These are phyloP conservation scores for Rhodamnia argentea DNA, from an alignment of 345 rosid species.

Conservation along the genomic window DNA sequence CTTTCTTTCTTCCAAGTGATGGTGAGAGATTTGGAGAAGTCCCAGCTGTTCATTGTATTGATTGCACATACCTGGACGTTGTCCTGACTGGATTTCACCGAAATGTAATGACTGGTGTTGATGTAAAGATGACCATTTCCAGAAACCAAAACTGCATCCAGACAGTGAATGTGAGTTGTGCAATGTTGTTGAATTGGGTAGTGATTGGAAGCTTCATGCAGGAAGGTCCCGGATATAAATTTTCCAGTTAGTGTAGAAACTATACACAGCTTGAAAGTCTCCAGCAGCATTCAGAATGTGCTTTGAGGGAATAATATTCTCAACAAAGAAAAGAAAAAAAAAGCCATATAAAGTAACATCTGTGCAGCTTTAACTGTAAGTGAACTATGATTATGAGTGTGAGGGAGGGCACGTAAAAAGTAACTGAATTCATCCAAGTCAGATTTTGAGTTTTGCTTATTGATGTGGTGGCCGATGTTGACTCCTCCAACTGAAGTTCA, in stretches of 20 bases:
- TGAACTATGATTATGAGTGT: not conserved
- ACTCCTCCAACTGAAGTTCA: not conserved
- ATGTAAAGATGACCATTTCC: not conserved
- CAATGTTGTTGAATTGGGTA: not conserved
- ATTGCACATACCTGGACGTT: not conserved
- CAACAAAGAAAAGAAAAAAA: not conserved
- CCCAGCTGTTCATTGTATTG: not conserved
- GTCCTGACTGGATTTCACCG: not conserved
- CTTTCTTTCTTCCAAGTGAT: not conserved
- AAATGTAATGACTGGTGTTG: not conserved
- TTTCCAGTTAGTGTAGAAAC: not conserved
- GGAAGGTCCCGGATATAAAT: not conserved
- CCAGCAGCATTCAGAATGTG: not conserved
- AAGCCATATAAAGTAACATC: not conserved
- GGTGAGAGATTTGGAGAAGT: not conserved
- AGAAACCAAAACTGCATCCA: not conserved
- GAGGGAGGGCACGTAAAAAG: not conserved
- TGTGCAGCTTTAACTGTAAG: not conserved
- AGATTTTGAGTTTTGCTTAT: not conserved
- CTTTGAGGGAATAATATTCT: not conserved
- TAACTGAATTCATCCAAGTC: not conserved
- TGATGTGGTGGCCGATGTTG: not conserved
- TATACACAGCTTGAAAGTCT: not conserved
- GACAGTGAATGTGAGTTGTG: not conserved
- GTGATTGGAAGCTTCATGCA: not conserved